Percentiles rank a stretch among this genome's conserved stretches.
Conservation (phyloP, 805 yeast genomes). For the Kazachstania africana region DNA sequence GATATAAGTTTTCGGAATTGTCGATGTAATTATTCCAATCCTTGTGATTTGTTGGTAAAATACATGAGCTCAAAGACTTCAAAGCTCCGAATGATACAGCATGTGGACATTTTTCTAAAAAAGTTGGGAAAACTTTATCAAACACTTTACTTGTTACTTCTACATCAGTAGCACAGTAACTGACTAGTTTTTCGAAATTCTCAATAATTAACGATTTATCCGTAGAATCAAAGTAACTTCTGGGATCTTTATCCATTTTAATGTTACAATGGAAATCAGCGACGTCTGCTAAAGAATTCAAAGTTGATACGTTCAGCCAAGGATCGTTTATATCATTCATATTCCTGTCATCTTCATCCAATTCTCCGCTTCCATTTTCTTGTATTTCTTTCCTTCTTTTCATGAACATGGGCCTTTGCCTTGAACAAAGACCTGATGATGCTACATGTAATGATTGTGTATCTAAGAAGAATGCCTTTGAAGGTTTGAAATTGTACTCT, state of each 20-base stretch:
- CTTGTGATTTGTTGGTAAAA: constrained; percentile 60
- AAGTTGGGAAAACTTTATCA: constrained; percentile 56
- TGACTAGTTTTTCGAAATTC: constrained; percentile 49
- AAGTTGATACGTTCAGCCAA: constrained; percentile 69
- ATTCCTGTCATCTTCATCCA: constrained; percentile 9
- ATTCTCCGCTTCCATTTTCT: background rate
- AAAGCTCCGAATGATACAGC: constrained; percentile 90
- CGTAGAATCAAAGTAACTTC: constrained; percentile 51
- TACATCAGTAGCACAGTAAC: constrained; percentile 83
- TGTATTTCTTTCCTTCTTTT: constrained; percentile 34
- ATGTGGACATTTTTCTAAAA: constrained; percentile 65
- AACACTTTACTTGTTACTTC: constrained; percentile 61
- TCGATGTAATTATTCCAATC: constrained; percentile 65
- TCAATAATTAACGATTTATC: constrained; percentile 43
- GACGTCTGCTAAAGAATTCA: constrained; percentile 71
- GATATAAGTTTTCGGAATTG: constrained; percentile 56
- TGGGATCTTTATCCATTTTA: constrained; percentile 47
- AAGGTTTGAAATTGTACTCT: constrained; percentile 57
- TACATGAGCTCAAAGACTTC: constrained; percentile 55
- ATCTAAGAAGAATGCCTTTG: constrained; percentile 74
- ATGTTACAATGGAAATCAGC: constrained; percentile 68
- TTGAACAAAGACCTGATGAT: constrained; percentile 81
- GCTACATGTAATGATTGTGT: constrained; percentile 92
- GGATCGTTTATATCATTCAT: constrained; percentile 40
- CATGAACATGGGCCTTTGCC: constrained; percentile 73